Conservation (phyloP, 805 yeast genomes). For the Saccharomyces kudriavzevii region DNA sequence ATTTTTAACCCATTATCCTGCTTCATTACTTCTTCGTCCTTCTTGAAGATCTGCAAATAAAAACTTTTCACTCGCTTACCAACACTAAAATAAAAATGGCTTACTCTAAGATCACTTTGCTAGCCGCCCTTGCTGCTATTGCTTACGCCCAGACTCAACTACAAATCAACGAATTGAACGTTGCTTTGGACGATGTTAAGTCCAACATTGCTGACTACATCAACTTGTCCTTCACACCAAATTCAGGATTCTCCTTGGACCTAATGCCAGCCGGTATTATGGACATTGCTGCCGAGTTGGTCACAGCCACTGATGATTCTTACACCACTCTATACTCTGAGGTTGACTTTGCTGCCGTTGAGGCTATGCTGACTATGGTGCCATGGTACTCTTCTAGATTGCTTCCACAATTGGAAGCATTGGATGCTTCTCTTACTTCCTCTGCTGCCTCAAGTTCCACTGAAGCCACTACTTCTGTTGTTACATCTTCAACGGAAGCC, state of each 20-base stretch:
- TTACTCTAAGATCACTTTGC: slow-evolving; percentile 7
- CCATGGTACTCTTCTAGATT: slow-evolving; percentile 30
- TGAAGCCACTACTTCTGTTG: background rate
- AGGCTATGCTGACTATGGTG: slow-evolving; percentile 24
- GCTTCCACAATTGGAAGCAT: slow-evolving; percentile 7
- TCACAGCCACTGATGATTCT: slow-evolving; percentile 28
- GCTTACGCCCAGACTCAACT: slow-evolving; percentile 9
- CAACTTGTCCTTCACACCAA: slow-evolving; percentile 3
- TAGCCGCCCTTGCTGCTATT: slow-evolving; percentile 7
- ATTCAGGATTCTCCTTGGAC: slow-evolving; percentile 3
- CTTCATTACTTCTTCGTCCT: background rate
- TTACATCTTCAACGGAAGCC: background rate
- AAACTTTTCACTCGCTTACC: slow-evolving; percentile 2
- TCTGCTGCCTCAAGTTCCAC: background rate
- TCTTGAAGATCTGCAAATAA: background rate
- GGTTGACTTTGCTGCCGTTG: slow-evolving; percentile 22
- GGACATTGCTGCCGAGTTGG: slow-evolving; percentile 11
- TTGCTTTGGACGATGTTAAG: slow-evolving; percentile 11
- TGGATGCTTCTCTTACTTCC: slow-evolving; percentile 1
- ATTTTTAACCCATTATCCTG: background rate
- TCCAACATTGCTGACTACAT: slow-evolving; percentile 9
- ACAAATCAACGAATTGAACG: slow-evolving; percentile 13
- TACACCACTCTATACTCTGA: slow-evolving; percentile 26
- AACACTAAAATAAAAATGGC: slow-evolving; percentile 3
- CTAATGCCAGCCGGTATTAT: slow-evolving; percentile 12